Evolutionary conservation across 805 yeast species (phyloP), one percentile per base, ranked within the genome.

Genomic region (Candida yuanshanica): DNA sequence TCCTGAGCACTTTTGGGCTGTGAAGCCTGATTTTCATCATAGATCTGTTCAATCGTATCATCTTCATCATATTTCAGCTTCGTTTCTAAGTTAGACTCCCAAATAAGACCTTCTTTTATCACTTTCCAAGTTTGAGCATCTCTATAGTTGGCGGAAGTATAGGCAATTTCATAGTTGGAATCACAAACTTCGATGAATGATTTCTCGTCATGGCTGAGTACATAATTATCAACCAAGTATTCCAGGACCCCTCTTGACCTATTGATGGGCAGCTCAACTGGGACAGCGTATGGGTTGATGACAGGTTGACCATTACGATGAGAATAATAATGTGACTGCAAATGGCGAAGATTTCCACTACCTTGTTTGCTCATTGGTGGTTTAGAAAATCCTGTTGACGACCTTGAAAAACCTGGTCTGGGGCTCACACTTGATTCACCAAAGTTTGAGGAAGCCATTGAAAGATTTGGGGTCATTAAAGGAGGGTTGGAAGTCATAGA

Each of bases 121-220:
- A 79, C 68, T 44, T 70, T 60, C 89, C 89, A 82, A 1, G 77
- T 70, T 52, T 79, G 85, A 40, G 80, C 67, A 41, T 79, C 83
- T 43, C 85, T 60, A 39, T 63, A 65, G 37, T 68, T 59, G 14
- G 69, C 67, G 1, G 70, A 82, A 35, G 69, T 64, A 1, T 71
- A 71, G 0, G 84, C 84, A 8, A 77, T 64, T 14, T 67, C 61
- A 0, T 86, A 74, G 53, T 83, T 83, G 50, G 69, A 62, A 18
- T 70, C 79, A 35, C 79, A 79, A 12, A 67, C 54, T 13, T 79
- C 62, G 21, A 67, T 63, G 52, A 77, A 68, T 5, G 43, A 21
- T 12, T 43, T 43, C 4, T 74, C 77, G 20, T 69, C 72, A 0
- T 77, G 33, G n/a, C 25, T 75, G 0, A 72, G 55, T 4, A 66